Base-by-base conservation (phyloP, 164 flowering plant species). In the Stephania yunnanensis region DNA sequence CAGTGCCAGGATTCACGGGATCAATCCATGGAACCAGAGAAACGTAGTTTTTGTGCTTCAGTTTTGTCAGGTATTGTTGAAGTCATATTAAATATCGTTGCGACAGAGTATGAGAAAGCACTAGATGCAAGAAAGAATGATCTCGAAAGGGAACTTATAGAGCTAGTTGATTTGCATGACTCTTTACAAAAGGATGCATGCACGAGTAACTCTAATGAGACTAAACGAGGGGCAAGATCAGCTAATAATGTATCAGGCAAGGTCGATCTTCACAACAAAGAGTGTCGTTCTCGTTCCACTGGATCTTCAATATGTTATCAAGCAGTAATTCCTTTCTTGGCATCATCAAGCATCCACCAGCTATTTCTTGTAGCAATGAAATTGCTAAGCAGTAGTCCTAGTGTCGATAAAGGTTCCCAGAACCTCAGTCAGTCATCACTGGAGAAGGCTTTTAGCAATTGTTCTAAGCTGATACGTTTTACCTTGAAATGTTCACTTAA, bases 11-110 rank as follows among this genome's bases (percentile, higher is more conserved):
- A 82, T 75, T 70, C 80, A 53, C 80, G 79, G 48, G 72, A 89
- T 69, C 77, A 74, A 70, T 76, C 88, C 70, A 46, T 70, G 65
- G 86, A 83, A 78, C 85, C 80, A 73, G 91, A 88, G 77, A 87
- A 82, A 80, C 69, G 78, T 48, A 85, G 74, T 71, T 85, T 71
- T 67, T 81, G 80, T 78, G 82, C 88, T 77, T 77, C 80, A 72
- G 76, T 94, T 84, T 84, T 89, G 79, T 82, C 80, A 6, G 94
- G 98, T 63, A 87, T 91, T 50, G 46, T 89, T 73, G 90, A 94
- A 82, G 94, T 89, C 46, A 11, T 92, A 52, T 68, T 92, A 80
- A 94, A 94, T 81, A 75, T 63, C 22, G 81, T 88, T 68, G 87
- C 83, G 46, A 66, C 75, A 19, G 92, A 92, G 72, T 69, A 87